Conservation (phyloP, 345 rosid genomes). For the Murraya paniculata region DNA sequence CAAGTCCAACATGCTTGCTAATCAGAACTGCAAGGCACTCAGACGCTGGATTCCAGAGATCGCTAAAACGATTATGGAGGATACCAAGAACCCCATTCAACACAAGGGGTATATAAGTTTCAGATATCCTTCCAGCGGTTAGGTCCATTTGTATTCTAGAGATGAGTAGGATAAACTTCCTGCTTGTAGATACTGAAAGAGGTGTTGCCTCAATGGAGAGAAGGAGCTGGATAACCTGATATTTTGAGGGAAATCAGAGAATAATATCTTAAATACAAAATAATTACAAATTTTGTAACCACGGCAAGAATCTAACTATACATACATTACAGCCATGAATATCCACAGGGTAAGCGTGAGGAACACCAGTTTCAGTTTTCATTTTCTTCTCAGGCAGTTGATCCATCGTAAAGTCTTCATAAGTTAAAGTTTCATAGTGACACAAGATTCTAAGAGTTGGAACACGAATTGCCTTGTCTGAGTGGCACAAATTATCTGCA, state of each 20-base stretch:
- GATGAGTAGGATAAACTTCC: constrained; percentile 55
- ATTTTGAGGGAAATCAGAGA: constrained; percentile 19
- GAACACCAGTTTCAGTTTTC: constrained; percentile 47
- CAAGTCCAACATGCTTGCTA: constrained; percentile 42
- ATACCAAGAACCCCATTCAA: constrained; percentile 77
- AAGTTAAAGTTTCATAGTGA: constrained; percentile 48
- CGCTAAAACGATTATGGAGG: constrained; percentile 63
- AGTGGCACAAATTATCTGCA: constrained; percentile 66
- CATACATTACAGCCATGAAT: constrained; percentile 50
- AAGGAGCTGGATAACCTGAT: constrained; percentile 72
- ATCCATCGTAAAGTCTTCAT: constrained; percentile 33
- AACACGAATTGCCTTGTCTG: constrained; percentile 68
- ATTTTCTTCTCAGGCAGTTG: constrained; percentile 44
- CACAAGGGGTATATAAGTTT: constrained; percentile 47
- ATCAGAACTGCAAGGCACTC: constrained; percentile 74
- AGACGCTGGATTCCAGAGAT: constrained; percentile 62
- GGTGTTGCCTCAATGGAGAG: constrained; percentile 62
- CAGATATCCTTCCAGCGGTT: constrained; percentile 64
- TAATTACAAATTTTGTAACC: constrained; percentile 1
- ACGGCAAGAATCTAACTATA: constrained; percentile 4
- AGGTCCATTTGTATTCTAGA: constrained; percentile 58
- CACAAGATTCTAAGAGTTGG: constrained; percentile 73
- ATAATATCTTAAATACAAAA: constrained; percentile 9
- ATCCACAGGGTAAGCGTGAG: constrained; percentile 19
- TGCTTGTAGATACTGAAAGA: constrained; percentile 60